These are phyloP conservation scores for Silybum marianum DNA, from an alignment of 129 eudicot genomes.

Conservation along the genomic window DNA sequence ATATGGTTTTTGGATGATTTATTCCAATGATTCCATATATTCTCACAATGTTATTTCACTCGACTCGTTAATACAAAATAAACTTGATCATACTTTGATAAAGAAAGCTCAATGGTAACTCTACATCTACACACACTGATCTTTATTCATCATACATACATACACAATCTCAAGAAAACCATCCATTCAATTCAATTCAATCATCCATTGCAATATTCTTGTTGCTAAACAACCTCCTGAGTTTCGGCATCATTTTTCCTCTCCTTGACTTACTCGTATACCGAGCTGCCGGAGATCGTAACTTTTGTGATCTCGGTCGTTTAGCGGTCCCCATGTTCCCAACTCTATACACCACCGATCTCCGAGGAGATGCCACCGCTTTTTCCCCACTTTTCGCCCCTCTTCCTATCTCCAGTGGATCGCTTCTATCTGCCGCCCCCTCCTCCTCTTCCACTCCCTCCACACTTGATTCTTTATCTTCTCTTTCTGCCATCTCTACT, in stretches of 20 bases:
- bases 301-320: constrained; percentile 42
- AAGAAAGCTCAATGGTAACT: background rate
- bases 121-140: constrained; percentile 29
- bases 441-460: constrained; percentile 38
- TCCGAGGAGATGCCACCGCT: constrained; percentile 30
- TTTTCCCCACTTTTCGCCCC: constrained; percentile 14
- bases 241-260: constrained; percentile 45
- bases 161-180: constrained; percentile 16
- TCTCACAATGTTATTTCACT: too few species aligned
- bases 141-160: constrained; percentile 28
- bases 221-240: constrained; percentile 50
- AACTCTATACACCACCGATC: constrained; percentile 36
- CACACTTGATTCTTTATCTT: constrained; percentile 32
- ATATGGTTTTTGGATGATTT: too few species aligned
- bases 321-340: constrained; percentile 35
- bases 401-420: background rate
- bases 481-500: constrained; percentile 41
- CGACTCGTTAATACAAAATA: too few species aligned
- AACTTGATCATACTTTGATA: background rate
- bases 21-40: too few species aligned
- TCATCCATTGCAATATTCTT: constrained; percentile 31
- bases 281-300: constrained; percentile 24
- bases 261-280: constrained; percentile 16
- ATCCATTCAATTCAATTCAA: background rate
- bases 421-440: background rate